phyloP scores from a whole-genome alignment of 169 alveolate genomes.

The Miamiensis avidus region DNA sequence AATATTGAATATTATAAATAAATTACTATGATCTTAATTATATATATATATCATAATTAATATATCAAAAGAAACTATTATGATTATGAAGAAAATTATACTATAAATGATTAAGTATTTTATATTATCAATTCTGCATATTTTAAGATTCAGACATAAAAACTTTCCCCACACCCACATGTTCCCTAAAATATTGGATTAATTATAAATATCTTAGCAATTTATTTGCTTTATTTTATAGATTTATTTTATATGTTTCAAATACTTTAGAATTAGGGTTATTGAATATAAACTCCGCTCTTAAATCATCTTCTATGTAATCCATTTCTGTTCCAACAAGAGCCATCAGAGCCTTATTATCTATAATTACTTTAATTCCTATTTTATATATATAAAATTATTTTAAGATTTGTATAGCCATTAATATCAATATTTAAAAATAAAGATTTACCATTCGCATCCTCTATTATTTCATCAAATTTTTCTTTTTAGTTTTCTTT shows the following conservation, averaged over 20 bases:
- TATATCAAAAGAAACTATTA: too few species aligned
- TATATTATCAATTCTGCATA: too few species aligned
- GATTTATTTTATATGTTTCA: neutral
- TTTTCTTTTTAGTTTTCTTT: constrained; percentile 45
- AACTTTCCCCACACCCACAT: constrained; percentile 88
- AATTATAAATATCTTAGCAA: neutral
- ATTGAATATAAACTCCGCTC: constrained; percentile 73
- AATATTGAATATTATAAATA: too few species aligned
- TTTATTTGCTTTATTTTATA: neutral
- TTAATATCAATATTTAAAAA: neutral
- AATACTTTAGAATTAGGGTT: constrained; percentile 73
- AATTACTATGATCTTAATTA: too few species aligned
- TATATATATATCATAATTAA: too few species aligned
- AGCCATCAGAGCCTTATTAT: constrained; percentile 73
- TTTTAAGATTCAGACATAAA: constrained; percentile 43
- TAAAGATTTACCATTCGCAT: constrained; percentile 51
- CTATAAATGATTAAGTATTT: too few species aligned
- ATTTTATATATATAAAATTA: neutral
- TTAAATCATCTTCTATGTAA: constrained; percentile 71
- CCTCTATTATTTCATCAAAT: constrained; percentile 78
- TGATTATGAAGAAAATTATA: too few species aligned
- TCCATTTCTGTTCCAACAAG: constrained; percentile 84
- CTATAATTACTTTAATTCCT: constrained; percentile 69
- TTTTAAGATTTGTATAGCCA: neutral
- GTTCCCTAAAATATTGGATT: constrained; percentile 40